Evolutionary conservation across 495 filamentous ascomycete genomes (phyloP), one percentile per base, ranked within the genome.

Genomic region (Penicillium chermesinum): DNA sequence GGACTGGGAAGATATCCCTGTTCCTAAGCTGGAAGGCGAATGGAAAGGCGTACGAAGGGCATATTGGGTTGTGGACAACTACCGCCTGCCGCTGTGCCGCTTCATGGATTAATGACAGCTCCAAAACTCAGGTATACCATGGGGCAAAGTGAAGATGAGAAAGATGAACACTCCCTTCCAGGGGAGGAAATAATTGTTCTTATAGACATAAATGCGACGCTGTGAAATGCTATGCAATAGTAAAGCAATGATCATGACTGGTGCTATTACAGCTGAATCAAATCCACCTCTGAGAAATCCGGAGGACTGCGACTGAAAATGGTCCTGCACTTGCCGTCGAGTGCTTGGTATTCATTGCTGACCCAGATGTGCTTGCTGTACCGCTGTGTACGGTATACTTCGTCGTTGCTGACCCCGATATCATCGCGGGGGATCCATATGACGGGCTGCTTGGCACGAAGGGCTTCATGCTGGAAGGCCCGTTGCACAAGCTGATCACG

Each of bases 361-460:
- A 96, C 87, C 88, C 91, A 96, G 44, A 98, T 84, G 58, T 89
- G 81, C 55, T 84, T 77, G 52, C 82, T 89, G 58, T 88, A 88
- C 51, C 78, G 76, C 49, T 82, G 74, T 13, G 89, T 96, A 37
- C 88, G 71, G 58, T 70, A 75, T 15, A 98, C 80, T 66, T 97
- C 93, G 55, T 98, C 94, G 58, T 95, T 90, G 48, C 85, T 87
- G 25, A 98, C 80, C 1, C 93, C 93, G 2, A 97, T 61, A 55
- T 93, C 86, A 61, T 98, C 93, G 32, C 89, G 79, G 7, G 93
- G 93, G 38, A 98, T 91, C 93, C 93, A 97, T 38, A 97, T 81
- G 9, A 87, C 87, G 0, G 93, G 93, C 22, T 89, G 74, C 44
- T 87, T 83, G 9, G 94, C 87, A 34, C 91, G 81, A 16, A 96